Evolutionary conservation across 768 basidiomycete species (phyloP).

Genomic region (Boletales sp.): DNA sequence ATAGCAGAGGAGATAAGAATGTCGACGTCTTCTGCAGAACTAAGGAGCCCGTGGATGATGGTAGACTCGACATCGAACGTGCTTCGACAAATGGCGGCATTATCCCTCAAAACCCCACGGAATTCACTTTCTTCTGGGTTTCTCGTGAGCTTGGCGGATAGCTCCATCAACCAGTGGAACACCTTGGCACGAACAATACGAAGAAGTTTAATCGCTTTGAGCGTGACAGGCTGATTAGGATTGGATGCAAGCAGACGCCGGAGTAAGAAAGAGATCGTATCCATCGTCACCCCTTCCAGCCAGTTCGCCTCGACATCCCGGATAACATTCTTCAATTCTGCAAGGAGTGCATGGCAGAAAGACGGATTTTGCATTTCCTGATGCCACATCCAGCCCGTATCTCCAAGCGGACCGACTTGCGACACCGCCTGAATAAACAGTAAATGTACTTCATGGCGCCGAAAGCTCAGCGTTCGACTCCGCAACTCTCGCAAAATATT

Average conservation of each 20-base stretch:
- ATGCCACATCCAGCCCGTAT: slow-evolving; percentile 39
- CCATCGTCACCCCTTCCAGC: slow-evolving; percentile 32
- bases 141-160: slow-evolving; percentile 21
- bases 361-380: slow-evolving; percentile 26
- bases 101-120: slow-evolving; percentile 28
- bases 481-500: slow-evolving; percentile 46
- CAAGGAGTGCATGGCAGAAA: slow-evolving; percentile 36
- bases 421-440: slow-evolving; percentile 43
- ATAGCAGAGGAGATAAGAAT: slow-evolving; percentile 22
- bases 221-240: slow-evolving; percentile 6
- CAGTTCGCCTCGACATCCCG: slow-evolving; percentile 38
- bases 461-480: slow-evolving; percentile 36
- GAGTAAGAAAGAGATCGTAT: slow-evolving; percentile 32
- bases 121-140: slow-evolving; percentile 9
- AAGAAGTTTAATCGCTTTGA: slow-evolving; percentile 24
- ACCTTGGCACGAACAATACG: slow-evolving; percentile 28
- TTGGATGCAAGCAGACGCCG: slow-evolving; percentile 36
- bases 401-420: slow-evolving; percentile 36
- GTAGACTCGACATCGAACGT: slow-evolving; percentile 22
- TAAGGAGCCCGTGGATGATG: slow-evolving; percentile 10
- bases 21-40: slow-evolving; percentile 19
- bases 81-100: slow-evolving; percentile 38
- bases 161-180: slow-evolving; percentile 35
- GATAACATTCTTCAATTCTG: slow-evolving; percentile 33
- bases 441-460: slow-evolving; percentile 36